Conservation (phyloP, 2,329 filamentous ascomycete species). For the Cadophora sp. region DNA sequence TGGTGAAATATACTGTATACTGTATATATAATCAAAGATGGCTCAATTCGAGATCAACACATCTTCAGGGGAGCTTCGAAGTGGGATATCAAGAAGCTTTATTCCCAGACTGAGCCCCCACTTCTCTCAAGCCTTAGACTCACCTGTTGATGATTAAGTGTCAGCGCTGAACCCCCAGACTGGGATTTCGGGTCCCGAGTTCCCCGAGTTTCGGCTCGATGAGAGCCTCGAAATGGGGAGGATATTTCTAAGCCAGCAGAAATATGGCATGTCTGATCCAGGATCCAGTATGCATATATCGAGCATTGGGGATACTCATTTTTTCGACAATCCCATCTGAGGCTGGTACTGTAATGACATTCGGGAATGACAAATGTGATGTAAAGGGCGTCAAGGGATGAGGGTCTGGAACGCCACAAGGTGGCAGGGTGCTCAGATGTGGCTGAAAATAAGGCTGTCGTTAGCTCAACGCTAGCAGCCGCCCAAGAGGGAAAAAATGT, state of each 20-base stretch:
- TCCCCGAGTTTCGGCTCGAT: slow-evolving; percentile 5
- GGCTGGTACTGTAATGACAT: not conserved
- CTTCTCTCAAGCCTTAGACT: slow-evolving; percentile 10
- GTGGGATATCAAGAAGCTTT: slow-evolving; percentile 1
- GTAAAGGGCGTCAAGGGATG: not conserved
- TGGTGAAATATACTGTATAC: slow-evolving; percentile 16
- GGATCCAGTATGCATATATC: not conserved
- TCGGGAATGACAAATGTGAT: slow-evolving; percentile 1
- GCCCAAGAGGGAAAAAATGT: slow-evolving; percentile 2
- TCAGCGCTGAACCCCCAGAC: not conserved
- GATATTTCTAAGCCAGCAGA: not conserved
- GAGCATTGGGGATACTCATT: not conserved
- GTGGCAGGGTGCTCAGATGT: not conserved
- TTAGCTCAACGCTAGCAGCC: slow-evolving; percentile 1
- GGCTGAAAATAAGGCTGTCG: not conserved
- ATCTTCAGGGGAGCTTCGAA: too few relatives aligned
- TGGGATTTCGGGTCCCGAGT: slow-evolving; percentile 3
- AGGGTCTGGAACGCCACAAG: not conserved
- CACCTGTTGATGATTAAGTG: slow-evolving; percentile 10
- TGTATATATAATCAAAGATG: not conserved
- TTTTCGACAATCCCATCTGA: not conserved
- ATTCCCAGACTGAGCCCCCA: not conserved
- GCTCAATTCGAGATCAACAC: not conserved
- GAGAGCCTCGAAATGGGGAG: not conserved
- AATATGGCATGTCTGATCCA: not conserved